These are phyloP conservation scores for Hortaea werneckii DNA, from an alignment of 2,329 filamentous ascomycete genomes.

Conservation along the genomic window DNA sequence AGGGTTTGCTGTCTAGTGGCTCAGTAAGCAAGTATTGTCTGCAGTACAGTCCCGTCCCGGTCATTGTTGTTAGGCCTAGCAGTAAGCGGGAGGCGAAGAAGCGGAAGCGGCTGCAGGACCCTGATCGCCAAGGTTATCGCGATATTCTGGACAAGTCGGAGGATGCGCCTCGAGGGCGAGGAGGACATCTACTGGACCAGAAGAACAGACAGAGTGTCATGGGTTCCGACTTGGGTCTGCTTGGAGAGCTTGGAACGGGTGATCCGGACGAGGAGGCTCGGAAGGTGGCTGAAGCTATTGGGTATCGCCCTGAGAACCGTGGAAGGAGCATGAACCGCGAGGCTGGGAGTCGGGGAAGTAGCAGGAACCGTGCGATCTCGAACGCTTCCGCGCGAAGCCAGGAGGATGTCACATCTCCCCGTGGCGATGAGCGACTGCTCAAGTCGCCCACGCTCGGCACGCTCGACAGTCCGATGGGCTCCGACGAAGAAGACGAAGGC, in stretches of 20 bases:
- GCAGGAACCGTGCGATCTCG: slow-evolving; percentile 30
- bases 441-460: slow-evolving; percentile 24
- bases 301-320: slow-evolving; percentile 13
- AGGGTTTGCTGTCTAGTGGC: slow-evolving; percentile 67
- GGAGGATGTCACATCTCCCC: slow-evolving; percentile 10
- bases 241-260: slow-evolving; percentile 20
- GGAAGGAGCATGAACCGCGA: slow-evolving; percentile 3
- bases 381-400: slow-evolving; percentile 16
- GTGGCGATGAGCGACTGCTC: slow-evolving; percentile 14
- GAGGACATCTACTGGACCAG: slow-evolving; percentile 44
- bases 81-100: slow-evolving; percentile 87
- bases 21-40: slow-evolving; percentile 92
- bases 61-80: slow-evolving; percentile 81
- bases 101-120: slow-evolving; percentile 69
- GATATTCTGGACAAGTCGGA: slow-evolving; percentile 61
- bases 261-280: slow-evolving; percentile 26
- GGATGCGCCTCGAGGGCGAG: slow-evolving; percentile 29
- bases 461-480: slow-evolving; percentile 17
- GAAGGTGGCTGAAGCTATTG: slow-evolving; percentile 32
- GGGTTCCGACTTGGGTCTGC: slow-evolving; percentile 26
- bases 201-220: slow-evolving; percentile 38
- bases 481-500: slow-evolving; percentile 15
- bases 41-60: slow-evolving; percentile 85
- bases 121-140: slow-evolving; percentile 63
- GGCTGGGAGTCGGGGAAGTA: slow-evolving; percentile 12